Conservation (phyloP, 306 rosid species). For the Aeschynomene evenia region DNA sequence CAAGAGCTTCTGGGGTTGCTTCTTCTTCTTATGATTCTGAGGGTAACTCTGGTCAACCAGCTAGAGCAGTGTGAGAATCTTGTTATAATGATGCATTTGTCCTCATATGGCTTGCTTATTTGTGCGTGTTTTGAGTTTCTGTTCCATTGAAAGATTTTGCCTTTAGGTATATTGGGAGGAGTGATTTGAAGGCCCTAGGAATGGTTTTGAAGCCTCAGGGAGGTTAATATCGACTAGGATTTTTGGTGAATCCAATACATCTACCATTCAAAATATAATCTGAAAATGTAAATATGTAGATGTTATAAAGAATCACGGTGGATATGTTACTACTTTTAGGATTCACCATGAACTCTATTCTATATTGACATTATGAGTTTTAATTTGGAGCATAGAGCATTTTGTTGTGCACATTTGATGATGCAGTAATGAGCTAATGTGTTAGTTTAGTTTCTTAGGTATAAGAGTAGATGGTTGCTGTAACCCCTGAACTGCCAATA, state of each 20-base stretch:
- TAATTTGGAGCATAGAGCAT: conserved; percentile 5
- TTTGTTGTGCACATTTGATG: not conserved
- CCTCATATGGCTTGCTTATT: not conserved
- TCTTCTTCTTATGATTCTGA: conserved; percentile 13
- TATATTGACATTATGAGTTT: not conserved
- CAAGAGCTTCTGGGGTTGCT: conserved; percentile 30
- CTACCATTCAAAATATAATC: too few species aligned
- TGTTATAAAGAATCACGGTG: too few species aligned
- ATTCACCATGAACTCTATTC: too few species aligned
- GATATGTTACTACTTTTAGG: too few species aligned
- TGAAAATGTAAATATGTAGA: too few species aligned
- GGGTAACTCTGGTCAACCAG: conserved; percentile 31
- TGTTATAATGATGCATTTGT: conserved; percentile 18
- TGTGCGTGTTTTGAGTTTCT: not conserved
- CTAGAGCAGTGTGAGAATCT: conserved; percentile 68
- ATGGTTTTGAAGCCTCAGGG: not conserved
- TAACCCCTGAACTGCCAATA: not conserved
- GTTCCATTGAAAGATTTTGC: conserved; percentile 9
- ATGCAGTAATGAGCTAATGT: not conserved
- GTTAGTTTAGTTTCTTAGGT: conserved; percentile 3
- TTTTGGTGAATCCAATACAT: too few species aligned
- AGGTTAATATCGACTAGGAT: too few species aligned
- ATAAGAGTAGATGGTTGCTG: not conserved
- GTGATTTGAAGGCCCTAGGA: conserved; percentile 5
- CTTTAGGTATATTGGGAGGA: not conserved